Evolutionary conservation across 208 protist genomes (phyloP).

Genomic region (Trichomonas gallinae): DNA sequence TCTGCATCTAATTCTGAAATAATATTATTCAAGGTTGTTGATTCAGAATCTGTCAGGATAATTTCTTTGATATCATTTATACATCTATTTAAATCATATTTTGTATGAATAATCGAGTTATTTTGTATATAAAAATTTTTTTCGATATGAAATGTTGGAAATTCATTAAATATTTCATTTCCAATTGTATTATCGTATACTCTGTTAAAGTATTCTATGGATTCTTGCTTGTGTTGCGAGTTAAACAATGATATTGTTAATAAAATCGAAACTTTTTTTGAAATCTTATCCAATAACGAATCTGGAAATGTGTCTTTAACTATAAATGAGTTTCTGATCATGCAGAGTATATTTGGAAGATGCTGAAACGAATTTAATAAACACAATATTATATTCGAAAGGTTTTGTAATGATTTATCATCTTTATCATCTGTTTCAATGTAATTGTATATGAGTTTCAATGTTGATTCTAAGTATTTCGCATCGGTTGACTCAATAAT

Average conservation of each 20-base stretch:
- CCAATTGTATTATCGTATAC: neutral
- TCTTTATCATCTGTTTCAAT: neutral
- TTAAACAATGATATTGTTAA: neutral
- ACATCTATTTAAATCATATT: neutral
- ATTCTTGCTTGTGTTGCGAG: neutral
- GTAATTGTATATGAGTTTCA: neutral
- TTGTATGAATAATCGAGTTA: neutral
- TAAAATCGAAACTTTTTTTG: neutral
- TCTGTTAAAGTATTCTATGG: neutral
- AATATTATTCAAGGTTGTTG: neutral
- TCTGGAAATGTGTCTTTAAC: neutral
- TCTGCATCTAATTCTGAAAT: neutral
- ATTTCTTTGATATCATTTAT: neutral
- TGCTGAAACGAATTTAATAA: neutral
- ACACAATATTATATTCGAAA: neutral
- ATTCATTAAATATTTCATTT: neutral
- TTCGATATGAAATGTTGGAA: neutral
- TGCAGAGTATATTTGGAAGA: neutral
- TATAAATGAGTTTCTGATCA: neutral
- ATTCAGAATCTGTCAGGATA: neutral
- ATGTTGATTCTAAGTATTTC: neutral
- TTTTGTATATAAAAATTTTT: neutral
- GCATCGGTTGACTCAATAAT: neutral
- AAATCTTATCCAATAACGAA: neutral
- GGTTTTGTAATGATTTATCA: neutral